Evolutionary conservation across 2,329 filamentous ascomycete genomes (phyloP), one percentile per base, ranked within the genome.

Genomic region (Cladosporium sp.): DNA sequence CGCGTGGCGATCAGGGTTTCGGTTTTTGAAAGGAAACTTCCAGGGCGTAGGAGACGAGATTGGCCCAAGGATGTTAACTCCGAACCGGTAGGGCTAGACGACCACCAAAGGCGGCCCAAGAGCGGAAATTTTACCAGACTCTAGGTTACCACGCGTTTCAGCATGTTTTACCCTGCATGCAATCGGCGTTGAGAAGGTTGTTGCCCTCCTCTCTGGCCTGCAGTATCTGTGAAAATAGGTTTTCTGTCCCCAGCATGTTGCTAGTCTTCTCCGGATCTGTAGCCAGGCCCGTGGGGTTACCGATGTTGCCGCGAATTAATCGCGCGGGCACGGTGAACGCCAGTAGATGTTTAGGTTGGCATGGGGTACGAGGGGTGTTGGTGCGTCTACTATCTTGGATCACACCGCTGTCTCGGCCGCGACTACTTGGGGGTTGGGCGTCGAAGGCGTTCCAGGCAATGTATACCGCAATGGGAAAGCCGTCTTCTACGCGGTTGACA

Each of bases 211-310:
- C 55, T 28, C 21, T 34, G 30, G 32, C 32, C 21, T 26, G 49
- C 21, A 26, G n/a, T 28, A n/a, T 58, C n/a, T 55, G 52, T 21
- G 34, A 58, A n/a, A 58, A 41, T 58, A 28, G 21, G 55, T 59
- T 59, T 59, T 59, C 57, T 47, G 36, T 26, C 57, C 57, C 57
- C 57, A 59, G 57, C 57, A 59, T 59, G n/a, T 58, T 41, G 34
- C 55, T 59, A 59, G 38, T 10, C 18, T 47, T 47, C 57, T 59
- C 57, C 57, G 57, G 57, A 59, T 59, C 38, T 58, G 55, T 28
- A 18, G 24, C 38, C 15, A 47, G 36, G 18, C 34, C 57, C 57
- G 57, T 47, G 57, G 57, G 57, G 57, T 59, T 47, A 21, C 32
- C 55, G 55, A 41, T 41, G 55, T 58, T 28, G 55, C n/a, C 32